Percentiles rank a stretch among this genome's conserved stretches.
These are phyloP conservation scores for Petunia hybrid DNA, from an alignment of 305 asterid species.

Conservation along the genomic window DNA sequence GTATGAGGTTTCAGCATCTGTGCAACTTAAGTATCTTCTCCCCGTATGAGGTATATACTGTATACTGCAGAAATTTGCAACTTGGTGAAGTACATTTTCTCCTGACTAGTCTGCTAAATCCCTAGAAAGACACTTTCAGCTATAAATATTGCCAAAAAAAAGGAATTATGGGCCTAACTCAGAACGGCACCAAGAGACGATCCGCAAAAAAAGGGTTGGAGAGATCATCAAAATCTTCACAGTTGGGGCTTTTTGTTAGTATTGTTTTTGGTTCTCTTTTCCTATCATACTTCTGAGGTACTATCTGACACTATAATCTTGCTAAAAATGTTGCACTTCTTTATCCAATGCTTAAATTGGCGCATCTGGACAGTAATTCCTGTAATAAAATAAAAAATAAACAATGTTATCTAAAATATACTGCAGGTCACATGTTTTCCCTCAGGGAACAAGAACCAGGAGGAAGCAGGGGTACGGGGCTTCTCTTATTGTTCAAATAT, in stretches of 20 bases:
- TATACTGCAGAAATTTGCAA: slow-evolving; percentile 15
- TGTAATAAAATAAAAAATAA: slow-evolving; percentile 24
- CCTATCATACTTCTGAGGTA: slow-evolving; percentile 1
- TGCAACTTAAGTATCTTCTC: slow-evolving; percentile 12
- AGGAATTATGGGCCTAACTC: slow-evolving; percentile 24
- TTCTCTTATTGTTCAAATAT: slow-evolving; percentile 20
- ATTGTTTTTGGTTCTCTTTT: neutral
- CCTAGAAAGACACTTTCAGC: neutral
- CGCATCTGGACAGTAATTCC: slow-evolving; percentile 35
- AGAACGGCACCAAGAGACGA: slow-evolving; percentile 24
- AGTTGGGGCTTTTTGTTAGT: slow-evolving; percentile 21
- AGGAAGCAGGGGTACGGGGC: neutral
- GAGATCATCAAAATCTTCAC: slow-evolving; percentile 29
- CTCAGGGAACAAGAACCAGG: slow-evolving; percentile 26
- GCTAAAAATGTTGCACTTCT: slow-evolving; percentile 12
- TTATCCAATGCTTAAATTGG: slow-evolving; percentile 30
- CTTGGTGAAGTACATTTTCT: neutral
- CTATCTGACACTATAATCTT: slow-evolving; percentile 24
- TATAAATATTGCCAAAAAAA: neutral
- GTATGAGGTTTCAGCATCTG: neutral
- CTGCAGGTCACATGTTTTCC: neutral
- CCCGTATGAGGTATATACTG: neutral
- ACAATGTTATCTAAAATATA: neutral
- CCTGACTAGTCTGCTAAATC: slow-evolving; percentile 18
- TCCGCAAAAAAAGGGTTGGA: slow-evolving; percentile 27